Conservation (phyloP, 164 flowering plant genomes). For the Protea cynaroides region DNA sequence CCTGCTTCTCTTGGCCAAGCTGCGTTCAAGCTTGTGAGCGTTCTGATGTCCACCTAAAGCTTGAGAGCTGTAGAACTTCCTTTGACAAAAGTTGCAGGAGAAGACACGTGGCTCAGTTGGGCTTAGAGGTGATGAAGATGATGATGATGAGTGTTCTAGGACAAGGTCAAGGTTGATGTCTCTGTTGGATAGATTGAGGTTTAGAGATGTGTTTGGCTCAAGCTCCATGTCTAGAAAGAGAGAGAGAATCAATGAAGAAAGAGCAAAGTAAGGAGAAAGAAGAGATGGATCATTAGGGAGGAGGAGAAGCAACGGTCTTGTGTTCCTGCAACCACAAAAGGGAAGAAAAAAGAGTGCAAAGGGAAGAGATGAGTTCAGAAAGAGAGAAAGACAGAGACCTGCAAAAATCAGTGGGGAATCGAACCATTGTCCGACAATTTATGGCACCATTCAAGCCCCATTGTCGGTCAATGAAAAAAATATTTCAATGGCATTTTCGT, state of each 20-base stretch:
- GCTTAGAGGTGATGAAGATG: constrained; percentile 24
- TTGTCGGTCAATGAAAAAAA: constrained; percentile 39
- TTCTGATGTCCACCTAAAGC: constrained; percentile 94
- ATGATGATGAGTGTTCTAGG: constrained; percentile 38
- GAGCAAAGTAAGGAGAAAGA: not conserved
- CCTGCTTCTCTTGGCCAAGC: constrained; percentile 60
- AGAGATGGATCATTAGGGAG: not conserved
- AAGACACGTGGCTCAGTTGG: constrained; percentile 38
- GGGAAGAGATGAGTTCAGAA: constrained; percentile 7
- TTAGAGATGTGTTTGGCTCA: constrained; percentile 40
- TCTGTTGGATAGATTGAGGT: constrained; percentile 28
- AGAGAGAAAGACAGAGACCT: constrained; percentile 25
- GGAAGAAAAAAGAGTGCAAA: constrained; percentile 7
- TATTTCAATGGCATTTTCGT: constrained; percentile 6
- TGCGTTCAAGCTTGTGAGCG: constrained; percentile 80
- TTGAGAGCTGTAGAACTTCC: constrained; percentile 80
- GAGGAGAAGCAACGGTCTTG: constrained; percentile 15
- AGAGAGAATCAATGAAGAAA: constrained; percentile 1
- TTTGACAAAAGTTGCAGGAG: constrained; percentile 72
- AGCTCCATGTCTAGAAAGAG: constrained; percentile 32
- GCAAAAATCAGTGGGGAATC: constrained; percentile 49
- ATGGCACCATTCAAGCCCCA: constrained; percentile 35
- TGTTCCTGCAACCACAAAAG: constrained; percentile 26
- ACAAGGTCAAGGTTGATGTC: constrained; percentile 38
- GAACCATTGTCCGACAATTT: constrained; percentile 53